Evolutionary conservation across 2,329 filamentous ascomycete species (phyloP), one percentile per base, ranked within the genome.

Genomic region (Zymoseptoria ardabiliae): DNA sequence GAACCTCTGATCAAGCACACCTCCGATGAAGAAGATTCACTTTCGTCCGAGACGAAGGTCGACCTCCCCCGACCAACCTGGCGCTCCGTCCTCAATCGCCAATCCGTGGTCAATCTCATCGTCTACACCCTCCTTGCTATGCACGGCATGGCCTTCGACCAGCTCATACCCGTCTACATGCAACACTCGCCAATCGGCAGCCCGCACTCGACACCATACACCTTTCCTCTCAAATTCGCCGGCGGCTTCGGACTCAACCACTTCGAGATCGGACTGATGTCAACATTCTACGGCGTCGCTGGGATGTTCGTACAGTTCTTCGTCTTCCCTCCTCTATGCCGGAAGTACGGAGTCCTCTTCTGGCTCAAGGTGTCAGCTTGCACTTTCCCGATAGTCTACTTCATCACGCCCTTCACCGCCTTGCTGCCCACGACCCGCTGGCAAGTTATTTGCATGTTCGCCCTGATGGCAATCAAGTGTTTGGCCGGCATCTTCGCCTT

Each of bases 281-380:
- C 95, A 73, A 94, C 90, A 1, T 69, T 90, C 4, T 95, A 93
- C 72, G 91, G 91, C 20, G 78, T 95, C 55, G 79, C 85, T 9
- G 91, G 90, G 65, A 90, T 92, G 69, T 66, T 94, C 19, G 83
- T 91, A 52, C 94, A 97, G 72, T 96, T 99, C 72, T 77, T 94
- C 55, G 70, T 95, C 57, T 97, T 96, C 72, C 91, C 93, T 0
- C 79, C 83, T 0, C 75, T 93, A 1, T 91, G 91, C 53, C 80
- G 84, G 30, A 81, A 80, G 21, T 90, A 84, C 63, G 93, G 93
- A 5, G 84, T 91, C 0, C 77, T 96, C 17, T 81, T 78, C 56
- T 94, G 89, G 72, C 87, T 90, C 66, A 85, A 85, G 63, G 75
- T 81, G n/a, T 85, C 86, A 65, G 83, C 84, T 19, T 65, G 89